Conservation (phyloP, 78 protist genomes). For the Tieghemostelium lacteum region DNA sequence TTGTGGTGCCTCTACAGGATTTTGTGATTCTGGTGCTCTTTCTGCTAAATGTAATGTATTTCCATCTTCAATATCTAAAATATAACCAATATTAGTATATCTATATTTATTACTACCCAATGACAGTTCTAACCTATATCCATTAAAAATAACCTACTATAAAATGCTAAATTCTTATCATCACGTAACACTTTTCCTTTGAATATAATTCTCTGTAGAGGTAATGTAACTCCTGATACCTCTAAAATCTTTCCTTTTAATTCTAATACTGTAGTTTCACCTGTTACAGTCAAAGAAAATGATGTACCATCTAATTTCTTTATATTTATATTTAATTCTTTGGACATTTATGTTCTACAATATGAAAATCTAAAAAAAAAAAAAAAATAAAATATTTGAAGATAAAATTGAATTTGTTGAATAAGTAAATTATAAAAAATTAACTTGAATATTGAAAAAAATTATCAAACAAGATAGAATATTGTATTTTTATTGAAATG, state of each 20-base stretch:
- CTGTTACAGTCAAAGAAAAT: slow-evolving; percentile 4
- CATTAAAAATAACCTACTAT: slow-evolving; percentile 68
- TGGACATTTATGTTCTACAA: neutral
- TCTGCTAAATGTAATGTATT: slow-evolving; percentile 67
- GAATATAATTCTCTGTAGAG: slow-evolving; percentile 42
- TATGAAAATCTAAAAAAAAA: no score
- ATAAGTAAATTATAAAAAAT: no score
- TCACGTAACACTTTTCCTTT: slow-evolving; percentile 65
- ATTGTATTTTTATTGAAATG: neutral
- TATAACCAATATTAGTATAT: no score
- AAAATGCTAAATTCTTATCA: slow-evolving; percentile 42
- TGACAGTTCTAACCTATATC: no score
- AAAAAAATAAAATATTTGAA: no score
- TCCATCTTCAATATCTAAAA: slow-evolving; percentile 70
- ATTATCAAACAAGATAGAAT: no score
- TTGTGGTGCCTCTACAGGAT: neutral
- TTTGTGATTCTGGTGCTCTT: slow-evolving; percentile 60
- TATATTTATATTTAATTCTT: slow-evolving; percentile 30
- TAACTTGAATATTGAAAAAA: no score
- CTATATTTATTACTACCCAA: no score
- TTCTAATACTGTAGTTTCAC: slow-evolving; percentile 13
- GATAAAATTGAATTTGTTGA: neutral
- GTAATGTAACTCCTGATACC: neutral
- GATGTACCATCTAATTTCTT: slow-evolving; percentile 56
- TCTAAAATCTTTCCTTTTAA: slow-evolving; percentile 9